Evolutionary conservation across 345 rosid species (phyloP), one percentile per base, ranked within the genome.

Genomic region (Noccaea bulbosa): DNA sequence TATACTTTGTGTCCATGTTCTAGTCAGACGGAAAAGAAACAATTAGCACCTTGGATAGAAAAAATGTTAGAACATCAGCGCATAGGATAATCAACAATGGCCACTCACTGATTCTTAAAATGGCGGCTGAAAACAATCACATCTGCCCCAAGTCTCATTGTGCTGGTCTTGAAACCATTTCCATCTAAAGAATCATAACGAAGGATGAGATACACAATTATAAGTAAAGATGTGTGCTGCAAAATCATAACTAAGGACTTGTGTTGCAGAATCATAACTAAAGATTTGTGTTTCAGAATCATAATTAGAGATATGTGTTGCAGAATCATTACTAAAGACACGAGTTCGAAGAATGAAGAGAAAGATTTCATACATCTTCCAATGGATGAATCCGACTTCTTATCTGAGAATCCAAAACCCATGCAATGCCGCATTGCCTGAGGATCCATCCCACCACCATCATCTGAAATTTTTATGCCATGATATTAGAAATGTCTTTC

Each of bases 361-460:
- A 43, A 70, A 71, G 74, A 65, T 45, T 17, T 17, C 55, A 34
- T 86, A 94, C 97, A 93, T 83, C 83, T 78, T 82, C 97, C 99
- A 80, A 94, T 91, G 11, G 96, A 81, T 40, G 84, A 78, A 58
- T 79, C 83, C 11, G 88, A 81, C 74, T 82, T 87, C 68, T 91
- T 91, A 80, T 91, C 96, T 47, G 97, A 94, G 85, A 87, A 94
- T 65, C 97, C 97, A 85, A 94, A 94, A 81, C 97, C 93, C 91
- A 94, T 86, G 67, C 99, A 91, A 35, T 69, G 83, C 40, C 96
- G 85, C 78, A 94, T 82, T 72, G 90, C 87, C 71, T 91, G 95
- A 70, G 88, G 96, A 74, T 83, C 86, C 99, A 94, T 91, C 80
- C 99, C 99, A 68, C 93, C 96, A 70, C 99, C 99, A 66, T 91